Evolutionary conservation across 176 grass and related monocot genomes (phyloP).

Genomic region (Oryza officinalis): DNA sequence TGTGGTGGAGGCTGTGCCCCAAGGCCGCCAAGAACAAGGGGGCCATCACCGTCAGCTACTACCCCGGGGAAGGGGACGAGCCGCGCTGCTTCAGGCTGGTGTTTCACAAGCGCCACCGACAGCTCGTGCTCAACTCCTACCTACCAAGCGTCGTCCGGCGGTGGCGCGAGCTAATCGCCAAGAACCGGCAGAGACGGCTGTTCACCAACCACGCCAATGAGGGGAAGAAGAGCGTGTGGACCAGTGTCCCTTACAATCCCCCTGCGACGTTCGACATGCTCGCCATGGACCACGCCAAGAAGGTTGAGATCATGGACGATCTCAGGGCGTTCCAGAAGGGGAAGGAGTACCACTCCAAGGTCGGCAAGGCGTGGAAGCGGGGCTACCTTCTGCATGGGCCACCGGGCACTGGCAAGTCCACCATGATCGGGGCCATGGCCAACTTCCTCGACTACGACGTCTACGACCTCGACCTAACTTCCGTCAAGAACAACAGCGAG

Average conservation of each 20-base stretch:
- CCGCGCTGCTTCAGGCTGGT: not conserved
- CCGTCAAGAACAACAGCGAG: no score
- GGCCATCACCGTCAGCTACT: not conserved
- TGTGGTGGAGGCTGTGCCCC: not conserved
- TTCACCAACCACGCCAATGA: not conserved
- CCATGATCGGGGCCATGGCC: no score
- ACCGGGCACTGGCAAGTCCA: no score
- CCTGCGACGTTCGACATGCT: conserved; percentile 45
- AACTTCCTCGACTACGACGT: no score
- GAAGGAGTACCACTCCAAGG: no score
- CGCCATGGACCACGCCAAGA: conserved; percentile 43
- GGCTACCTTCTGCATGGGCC: no score
- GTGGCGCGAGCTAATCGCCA: not conserved
- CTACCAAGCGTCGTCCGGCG: not conserved
- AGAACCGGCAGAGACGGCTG: not conserved
- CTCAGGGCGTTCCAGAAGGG: conserved; percentile 23
- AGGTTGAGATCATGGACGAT: conserved; percentile 39
- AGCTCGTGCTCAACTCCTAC: not conserved
- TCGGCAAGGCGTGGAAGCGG: no score
- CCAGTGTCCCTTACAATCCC: conserved; percentile 44
- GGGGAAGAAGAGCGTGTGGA: conserved; percentile 3
- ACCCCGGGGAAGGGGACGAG: not conserved
- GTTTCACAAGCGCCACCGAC: conserved; percentile 4
- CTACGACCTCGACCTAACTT: no score
- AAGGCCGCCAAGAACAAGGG: not conserved